Evolutionary conservation across 768 basidiomycete species (phyloP).

Genomic region (Kwoniella shandongensis): DNA sequence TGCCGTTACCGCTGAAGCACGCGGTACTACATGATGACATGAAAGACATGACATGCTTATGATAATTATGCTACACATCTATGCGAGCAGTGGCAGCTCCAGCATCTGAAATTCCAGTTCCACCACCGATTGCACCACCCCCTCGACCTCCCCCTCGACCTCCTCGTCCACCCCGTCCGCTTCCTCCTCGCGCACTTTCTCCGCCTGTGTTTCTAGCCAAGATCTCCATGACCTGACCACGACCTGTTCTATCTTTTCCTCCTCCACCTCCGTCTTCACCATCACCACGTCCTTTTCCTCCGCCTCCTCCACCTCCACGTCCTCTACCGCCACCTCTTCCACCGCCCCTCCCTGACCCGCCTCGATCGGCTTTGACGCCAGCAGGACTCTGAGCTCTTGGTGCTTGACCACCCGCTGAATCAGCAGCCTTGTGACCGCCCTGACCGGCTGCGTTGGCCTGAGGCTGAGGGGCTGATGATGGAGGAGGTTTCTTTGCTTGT

Average conservation of each 20-base stretch:
- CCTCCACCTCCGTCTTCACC: constrained; percentile 17
- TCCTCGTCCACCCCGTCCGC: constrained; percentile 12
- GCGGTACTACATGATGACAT: too few relatives aligned
- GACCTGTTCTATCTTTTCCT: constrained; percentile 26
- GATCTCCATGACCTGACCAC: constrained; percentile 24
- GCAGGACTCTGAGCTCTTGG: background rate
- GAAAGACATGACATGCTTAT: too few relatives aligned
- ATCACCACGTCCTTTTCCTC: constrained; percentile 9
- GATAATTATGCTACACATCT: constrained; percentile 8
- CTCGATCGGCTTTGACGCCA: background rate
- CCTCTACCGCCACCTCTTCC: constrained; percentile 11
- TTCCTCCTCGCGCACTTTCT: background rate
- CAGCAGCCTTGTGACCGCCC: background rate
- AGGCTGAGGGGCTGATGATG: too few relatives aligned
- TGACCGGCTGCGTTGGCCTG: too few relatives aligned
- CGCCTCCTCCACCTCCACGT: constrained; percentile 8
- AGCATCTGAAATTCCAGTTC: constrained; percentile 6
- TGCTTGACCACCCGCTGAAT: background rate
- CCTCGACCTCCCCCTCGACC: constrained; percentile 16
- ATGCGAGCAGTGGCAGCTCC: constrained; percentile 17
- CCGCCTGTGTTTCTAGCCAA: constrained; percentile 14
- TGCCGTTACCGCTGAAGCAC: too few relatives aligned
- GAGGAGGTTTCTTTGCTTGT: too few relatives aligned
- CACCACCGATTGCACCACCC: background rate
- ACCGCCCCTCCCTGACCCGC: constrained; percentile 1